Evolutionary conservation across 2,329 filamentous ascomycete genomes (phyloP).

Genomic region (Hyphodiscus sp.): DNA sequence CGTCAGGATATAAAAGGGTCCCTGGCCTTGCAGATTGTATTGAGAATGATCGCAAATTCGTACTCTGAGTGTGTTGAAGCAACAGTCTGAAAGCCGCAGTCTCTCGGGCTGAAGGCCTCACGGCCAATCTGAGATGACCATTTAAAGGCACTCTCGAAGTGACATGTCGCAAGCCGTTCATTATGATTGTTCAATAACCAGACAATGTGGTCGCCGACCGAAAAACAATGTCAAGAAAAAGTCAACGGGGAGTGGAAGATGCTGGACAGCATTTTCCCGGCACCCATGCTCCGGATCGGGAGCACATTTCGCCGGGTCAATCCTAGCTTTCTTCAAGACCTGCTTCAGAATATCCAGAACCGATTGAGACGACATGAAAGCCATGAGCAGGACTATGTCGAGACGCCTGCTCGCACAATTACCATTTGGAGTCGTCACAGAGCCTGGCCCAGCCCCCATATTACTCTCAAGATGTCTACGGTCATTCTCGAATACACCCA

Average conservation of each 20-base stretch:
- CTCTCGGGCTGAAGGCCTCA: constrained; percentile 28
- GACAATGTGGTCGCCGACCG: constrained; percentile 3
- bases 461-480: constrained; percentile 18
- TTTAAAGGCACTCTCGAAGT: constrained; percentile 22
- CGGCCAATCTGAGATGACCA: constrained; percentile 24
- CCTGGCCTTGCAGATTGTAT: constrained; percentile 30
- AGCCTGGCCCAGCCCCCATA: constrained; percentile 6
- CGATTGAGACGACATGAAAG: constrained; percentile 5
- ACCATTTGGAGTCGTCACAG: constrained; percentile 12
- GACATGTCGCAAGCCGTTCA: constrained; percentile 27
- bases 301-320: constrained; percentile 1
- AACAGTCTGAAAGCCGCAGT: constrained; percentile 29
- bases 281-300: too few relatives aligned
- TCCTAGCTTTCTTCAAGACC: constrained; percentile 21
- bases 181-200: constrained; percentile 13
- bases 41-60: constrained; percentile 21
- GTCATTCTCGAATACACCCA: constrained; percentile 30
- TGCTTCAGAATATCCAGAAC: constrained; percentile 1
- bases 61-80: constrained; percentile 28
- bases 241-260: constrained; percentile 15
- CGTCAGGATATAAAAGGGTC: constrained; percentile 33
- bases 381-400: constrained; percentile 27
- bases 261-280: constrained; percentile 11
- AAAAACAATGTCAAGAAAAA: constrained; percentile 3
- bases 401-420: constrained; percentile 26